phyloP scores from a whole-genome alignment of 2,329 filamentous ascomycete species.

The Aspergillus hiratsukae region DNA sequence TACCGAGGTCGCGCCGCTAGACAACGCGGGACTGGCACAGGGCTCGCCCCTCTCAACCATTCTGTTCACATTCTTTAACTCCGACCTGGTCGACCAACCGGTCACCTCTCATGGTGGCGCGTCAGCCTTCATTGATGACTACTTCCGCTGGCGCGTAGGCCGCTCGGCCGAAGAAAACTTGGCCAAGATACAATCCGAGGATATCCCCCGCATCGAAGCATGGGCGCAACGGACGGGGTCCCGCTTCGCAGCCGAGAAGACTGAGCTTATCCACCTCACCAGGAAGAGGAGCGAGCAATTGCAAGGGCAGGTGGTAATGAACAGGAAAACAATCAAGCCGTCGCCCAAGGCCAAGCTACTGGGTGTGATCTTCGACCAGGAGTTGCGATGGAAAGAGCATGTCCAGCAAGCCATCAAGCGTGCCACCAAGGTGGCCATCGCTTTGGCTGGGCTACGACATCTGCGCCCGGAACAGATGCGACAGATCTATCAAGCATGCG shows the following conservation, averaged over 20 bases:
- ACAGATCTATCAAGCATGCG: constrained; percentile 21
- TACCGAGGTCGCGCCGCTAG: constrained; percentile 1
- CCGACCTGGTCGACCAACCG: constrained; percentile 29
- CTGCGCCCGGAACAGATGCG: constrained; percentile 18
- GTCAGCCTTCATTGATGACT: constrained; percentile 29
- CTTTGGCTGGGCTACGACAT: constrained; percentile 14
- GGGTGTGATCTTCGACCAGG: constrained; percentile 20
- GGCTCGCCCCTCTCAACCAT: constrained; percentile 32
- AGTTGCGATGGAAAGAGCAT: constrained; percentile 22
- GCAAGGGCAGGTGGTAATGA: constrained; percentile 12
- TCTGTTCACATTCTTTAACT: constrained; percentile 36
- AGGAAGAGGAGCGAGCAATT: constrained; percentile 15
- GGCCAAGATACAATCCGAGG: constrained; percentile 17
- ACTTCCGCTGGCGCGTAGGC: constrained; percentile 17
- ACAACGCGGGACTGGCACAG: constrained; percentile 15
- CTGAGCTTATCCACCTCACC: constrained; percentile 27
- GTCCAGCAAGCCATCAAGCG: constrained; percentile 17
- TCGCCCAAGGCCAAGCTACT: constrained; percentile 20
- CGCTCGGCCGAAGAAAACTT: constrained; percentile 19
- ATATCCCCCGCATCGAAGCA: constrained; percentile 21
- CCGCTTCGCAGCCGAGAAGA: constrained; percentile 26
- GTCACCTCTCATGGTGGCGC: constrained; percentile 19
- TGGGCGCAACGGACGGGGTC: constrained; percentile 24
- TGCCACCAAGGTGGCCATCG: constrained; percentile 14
- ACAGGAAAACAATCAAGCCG: constrained; percentile 13